Evolutionary conservation across 2,329 filamentous ascomycete species (phyloP).

Genomic region (Paecilomyces fulvus): DNA sequence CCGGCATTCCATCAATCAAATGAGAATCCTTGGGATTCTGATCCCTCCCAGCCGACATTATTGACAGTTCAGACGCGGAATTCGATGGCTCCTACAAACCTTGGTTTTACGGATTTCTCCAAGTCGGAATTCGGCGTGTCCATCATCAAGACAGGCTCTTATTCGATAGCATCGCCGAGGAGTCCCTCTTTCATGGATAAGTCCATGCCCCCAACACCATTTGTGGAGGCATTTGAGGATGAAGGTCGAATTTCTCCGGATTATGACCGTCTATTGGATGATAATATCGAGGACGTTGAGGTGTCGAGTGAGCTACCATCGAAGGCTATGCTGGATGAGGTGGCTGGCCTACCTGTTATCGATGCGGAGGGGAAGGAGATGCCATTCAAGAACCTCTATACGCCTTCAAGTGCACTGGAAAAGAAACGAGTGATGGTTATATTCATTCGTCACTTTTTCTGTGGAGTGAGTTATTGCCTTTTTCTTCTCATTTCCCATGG

Average conservation of each 20-base stretch:
- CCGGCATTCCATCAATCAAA: background rate
- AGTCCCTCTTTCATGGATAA: slow-evolving; percentile 4
- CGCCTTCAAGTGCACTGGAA: slow-evolving; percentile 4
- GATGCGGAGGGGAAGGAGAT: slow-evolving; percentile 53
- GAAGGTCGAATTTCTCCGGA: background rate
- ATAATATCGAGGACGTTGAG: background rate
- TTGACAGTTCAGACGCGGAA: background rate
- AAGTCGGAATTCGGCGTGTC: background rate
- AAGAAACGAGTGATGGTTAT: slow-evolving; percentile 57
- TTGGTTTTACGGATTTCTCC: background rate
- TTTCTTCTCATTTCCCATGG: background rate
- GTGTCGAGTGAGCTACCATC: slow-evolving; percentile 2
- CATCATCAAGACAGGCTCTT: background rate
- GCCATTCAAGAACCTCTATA: slow-evolving; percentile 56
- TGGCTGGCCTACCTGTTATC: slow-evolving; percentile 36
- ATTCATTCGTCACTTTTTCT: slow-evolving; percentile 74
- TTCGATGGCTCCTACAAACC: background rate
- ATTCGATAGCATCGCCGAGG: background rate
- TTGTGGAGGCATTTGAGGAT: background rate
- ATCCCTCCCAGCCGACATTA: background rate
- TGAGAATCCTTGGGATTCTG: background rate
- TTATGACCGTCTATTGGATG: background rate
- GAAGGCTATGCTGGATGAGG: slow-evolving; percentile 6
- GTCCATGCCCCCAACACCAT: slow-evolving; percentile 4
- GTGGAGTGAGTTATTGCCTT: slow-evolving; percentile 52